Percentiles rank a stretch among this genome's conserved stretches.
Evolutionary conservation across 306 rosid species (phyloP).

Genomic region (Senna tora): DNA sequence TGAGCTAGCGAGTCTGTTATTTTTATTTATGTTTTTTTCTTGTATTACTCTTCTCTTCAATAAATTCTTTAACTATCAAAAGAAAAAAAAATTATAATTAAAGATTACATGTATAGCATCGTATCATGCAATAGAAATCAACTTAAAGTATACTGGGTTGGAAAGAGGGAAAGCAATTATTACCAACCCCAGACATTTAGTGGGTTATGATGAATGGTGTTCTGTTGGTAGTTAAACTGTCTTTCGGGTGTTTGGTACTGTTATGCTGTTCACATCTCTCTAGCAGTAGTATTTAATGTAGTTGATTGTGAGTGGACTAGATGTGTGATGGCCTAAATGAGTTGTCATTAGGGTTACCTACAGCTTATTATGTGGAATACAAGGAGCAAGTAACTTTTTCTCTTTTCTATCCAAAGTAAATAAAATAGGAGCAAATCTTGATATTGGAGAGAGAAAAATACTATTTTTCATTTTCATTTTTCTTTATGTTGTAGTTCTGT

Average conservation of each 20-base stretch:
- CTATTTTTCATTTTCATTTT: background rate
- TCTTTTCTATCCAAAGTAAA: background rate
- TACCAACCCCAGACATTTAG: background rate
- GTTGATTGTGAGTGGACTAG: background rate
- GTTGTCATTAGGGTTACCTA: background rate
- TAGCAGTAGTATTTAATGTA: background rate
- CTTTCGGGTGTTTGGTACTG: background rate
- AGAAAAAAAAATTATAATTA: too few species aligned
- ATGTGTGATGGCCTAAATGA: background rate
- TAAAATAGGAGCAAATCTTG: background rate
- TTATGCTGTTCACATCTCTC: background rate
- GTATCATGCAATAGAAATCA: background rate
- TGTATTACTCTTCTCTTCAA: too few species aligned
- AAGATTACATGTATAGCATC: background rate
- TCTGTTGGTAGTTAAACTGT: background rate
- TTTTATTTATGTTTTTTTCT: too few species aligned
- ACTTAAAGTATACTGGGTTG: too few species aligned
- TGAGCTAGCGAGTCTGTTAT: too few species aligned
- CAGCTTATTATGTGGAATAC: background rate
- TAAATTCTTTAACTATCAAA: too few species aligned
- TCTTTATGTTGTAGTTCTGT: slow-evolving; percentile 18
- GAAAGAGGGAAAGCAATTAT: background rate
- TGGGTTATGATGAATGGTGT: background rate
- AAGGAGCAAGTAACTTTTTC: background rate
- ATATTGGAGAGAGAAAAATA: background rate